Conservation (phyloP, 23 red algal genomes). For the Agarophyton chilense region DNA sequence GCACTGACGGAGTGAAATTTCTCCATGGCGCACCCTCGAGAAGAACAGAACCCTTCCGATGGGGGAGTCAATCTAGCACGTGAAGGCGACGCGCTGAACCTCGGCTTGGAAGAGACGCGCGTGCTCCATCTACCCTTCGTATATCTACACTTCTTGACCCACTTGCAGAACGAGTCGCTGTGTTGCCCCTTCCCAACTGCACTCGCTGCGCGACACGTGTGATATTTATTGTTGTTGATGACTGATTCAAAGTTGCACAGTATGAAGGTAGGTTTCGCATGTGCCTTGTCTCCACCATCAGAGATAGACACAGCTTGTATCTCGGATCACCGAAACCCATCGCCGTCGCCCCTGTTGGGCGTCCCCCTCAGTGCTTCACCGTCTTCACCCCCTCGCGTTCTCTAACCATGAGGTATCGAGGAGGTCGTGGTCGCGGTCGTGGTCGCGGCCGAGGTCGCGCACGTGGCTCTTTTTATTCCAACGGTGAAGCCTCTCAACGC, state of each 20-base stretch:
- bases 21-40: conserved; percentile 6
- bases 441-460: not conserved
- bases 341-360: not conserved
- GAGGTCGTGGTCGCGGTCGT: conserved; percentile 47
- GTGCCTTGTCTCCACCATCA: too few relatives aligned
- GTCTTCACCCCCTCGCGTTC: not conserved
- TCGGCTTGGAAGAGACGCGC: too few relatives aligned
- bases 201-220: not conserved
- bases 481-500: not conserved
- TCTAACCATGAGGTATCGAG: not conserved
- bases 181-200: not conserved
- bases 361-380: not conserved
- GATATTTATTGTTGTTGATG: not conserved
- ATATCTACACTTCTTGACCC: not conserved
- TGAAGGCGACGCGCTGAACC: not conserved
- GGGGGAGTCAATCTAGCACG: not conserved
- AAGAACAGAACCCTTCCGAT: not conserved
- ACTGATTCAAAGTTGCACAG: too few relatives aligned
- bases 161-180: not conserved
- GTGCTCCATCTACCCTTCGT: too few relatives aligned
- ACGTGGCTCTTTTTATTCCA: not conserved
- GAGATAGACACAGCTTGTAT: too few relatives aligned
- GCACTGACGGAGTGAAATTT: not conserved
- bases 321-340: not conserved
- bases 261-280: too few relatives aligned